Conservation (phyloP, 257 asterid species). For the Coffea eugenioides region DNA sequence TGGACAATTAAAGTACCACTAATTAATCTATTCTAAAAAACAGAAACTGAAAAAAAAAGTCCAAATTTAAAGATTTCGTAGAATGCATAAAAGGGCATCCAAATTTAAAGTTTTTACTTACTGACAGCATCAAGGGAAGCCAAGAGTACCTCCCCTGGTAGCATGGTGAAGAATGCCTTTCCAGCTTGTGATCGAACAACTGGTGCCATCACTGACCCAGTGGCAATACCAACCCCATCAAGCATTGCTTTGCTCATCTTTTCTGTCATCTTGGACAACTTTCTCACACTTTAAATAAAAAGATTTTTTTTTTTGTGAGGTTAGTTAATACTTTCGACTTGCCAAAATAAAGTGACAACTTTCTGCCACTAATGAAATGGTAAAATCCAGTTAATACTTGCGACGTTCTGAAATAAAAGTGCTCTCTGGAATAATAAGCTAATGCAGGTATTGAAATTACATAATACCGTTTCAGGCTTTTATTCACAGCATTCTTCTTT, state of each 20-base stretch:
- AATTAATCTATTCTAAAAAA: background rate
- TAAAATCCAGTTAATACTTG: background rate
- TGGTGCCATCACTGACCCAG: constrained; percentile 65
- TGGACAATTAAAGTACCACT: background rate
- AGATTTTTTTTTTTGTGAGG: no score
- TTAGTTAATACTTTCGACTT: background rate
- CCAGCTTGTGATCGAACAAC: constrained; percentile 66
- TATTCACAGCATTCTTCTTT: constrained; percentile 45
- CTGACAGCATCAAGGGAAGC: constrained; percentile 84
- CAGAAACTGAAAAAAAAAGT: background rate
- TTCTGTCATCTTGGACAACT: constrained; percentile 74
- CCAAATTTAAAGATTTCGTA: background rate
- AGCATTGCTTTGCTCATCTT: constrained; percentile 76
- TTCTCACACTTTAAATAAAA: constrained; percentile 43
- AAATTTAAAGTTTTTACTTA: constrained; percentile 26
- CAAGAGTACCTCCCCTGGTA: constrained; percentile 73
- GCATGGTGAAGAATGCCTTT: constrained; percentile 54
- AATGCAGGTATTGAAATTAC: background rate
- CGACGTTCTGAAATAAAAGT: background rate
- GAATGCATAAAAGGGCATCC: background rate
- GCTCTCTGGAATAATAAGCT: background rate
- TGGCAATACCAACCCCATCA: constrained; percentile 59
- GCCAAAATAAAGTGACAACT: background rate
- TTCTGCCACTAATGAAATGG: no score
- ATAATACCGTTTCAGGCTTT: constrained; percentile 64